Conservation (phyloP, 441 rosid species). For the Metrosideros polymorpha region DNA sequence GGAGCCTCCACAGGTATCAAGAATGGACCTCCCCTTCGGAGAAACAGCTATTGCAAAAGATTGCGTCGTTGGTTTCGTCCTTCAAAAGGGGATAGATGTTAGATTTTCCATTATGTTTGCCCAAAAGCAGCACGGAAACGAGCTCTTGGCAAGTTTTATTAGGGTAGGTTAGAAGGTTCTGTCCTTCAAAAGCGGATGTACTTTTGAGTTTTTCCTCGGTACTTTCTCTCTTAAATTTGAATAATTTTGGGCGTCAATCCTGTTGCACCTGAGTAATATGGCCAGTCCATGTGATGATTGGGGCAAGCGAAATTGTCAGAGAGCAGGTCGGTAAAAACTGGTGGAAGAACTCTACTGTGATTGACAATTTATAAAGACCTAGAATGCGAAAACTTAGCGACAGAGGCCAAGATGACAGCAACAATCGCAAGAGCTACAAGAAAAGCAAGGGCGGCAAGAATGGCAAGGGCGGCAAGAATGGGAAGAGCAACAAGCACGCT, state of each 20-base stretch:
- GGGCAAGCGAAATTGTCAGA: not conserved
- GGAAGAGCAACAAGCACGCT: not conserved
- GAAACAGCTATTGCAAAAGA: not conserved
- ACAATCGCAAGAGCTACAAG: not conserved
- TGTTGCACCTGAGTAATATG: not conserved
- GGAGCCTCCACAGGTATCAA: not conserved
- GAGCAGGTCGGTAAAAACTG: not conserved
- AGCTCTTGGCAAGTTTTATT: not conserved
- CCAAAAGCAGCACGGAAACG: not conserved
- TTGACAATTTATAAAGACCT: not conserved
- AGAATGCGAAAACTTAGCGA: not conserved
- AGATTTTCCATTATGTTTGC: not conserved
- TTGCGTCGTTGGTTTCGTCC: not conserved
- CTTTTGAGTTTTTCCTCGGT: not conserved
- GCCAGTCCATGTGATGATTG: not conserved
- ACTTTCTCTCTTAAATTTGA: not conserved
- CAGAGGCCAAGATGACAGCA: not conserved
- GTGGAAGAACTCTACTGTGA: not conserved
- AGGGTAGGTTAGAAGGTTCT: not conserved
- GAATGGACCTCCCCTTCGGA: not conserved
- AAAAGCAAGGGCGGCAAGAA: not conserved
- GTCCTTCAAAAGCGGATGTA: not conserved
- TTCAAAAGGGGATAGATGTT: not conserved
- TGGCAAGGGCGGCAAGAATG: not conserved
- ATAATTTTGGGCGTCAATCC: not conserved